Conservation (phyloP, 139 green algal species). For the Coelastrella sp. region DNA sequence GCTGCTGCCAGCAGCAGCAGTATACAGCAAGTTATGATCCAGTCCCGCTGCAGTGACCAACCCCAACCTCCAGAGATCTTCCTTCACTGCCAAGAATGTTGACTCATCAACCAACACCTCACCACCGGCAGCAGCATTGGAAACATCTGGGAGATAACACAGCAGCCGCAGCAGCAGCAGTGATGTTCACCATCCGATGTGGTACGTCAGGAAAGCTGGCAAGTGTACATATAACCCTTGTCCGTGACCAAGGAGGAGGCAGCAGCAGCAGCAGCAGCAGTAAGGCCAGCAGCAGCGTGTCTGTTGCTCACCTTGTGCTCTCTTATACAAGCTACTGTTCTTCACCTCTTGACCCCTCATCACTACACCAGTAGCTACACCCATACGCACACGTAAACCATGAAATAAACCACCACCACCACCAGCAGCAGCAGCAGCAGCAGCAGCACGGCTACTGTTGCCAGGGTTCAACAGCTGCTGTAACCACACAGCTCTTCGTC, state of each 20-base stretch:
- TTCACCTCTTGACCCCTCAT: conserved; percentile 27
- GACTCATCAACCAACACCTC: conserved; percentile 40
- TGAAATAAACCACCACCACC: conserved; percentile 1
- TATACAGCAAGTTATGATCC: conserved; percentile 17
- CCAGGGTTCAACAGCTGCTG: too few relatives aligned
- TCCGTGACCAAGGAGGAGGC: too few relatives aligned
- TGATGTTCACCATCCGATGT: too few relatives aligned
- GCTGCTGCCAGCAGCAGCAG: neutral
- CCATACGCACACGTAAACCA: conserved; percentile 66
- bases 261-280: neutral
- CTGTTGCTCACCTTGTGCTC: conserved; percentile 33
- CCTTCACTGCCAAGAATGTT: conserved; percentile 31
- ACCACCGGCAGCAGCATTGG: conserved; percentile 12
- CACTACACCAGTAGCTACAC: conserved; percentile 56
- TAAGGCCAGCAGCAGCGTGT: neutral
- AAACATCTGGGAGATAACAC: conserved; percentile 6
- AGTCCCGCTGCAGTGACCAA: conserved; percentile 1
- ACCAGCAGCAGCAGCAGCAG: neutral
- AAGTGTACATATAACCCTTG: too few relatives aligned
- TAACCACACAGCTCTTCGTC: too few relatives aligned
- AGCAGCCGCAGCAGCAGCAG: neutral
- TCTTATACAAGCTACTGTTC: conserved; percentile 30
- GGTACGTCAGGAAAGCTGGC: too few relatives aligned
- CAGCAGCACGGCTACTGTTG: neutral
- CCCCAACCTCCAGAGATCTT: conserved; percentile 6